These are phyloP conservation scores for Candida oleophila DNA, from an alignment of 805 yeast species.

Conservation along the genomic window DNA sequence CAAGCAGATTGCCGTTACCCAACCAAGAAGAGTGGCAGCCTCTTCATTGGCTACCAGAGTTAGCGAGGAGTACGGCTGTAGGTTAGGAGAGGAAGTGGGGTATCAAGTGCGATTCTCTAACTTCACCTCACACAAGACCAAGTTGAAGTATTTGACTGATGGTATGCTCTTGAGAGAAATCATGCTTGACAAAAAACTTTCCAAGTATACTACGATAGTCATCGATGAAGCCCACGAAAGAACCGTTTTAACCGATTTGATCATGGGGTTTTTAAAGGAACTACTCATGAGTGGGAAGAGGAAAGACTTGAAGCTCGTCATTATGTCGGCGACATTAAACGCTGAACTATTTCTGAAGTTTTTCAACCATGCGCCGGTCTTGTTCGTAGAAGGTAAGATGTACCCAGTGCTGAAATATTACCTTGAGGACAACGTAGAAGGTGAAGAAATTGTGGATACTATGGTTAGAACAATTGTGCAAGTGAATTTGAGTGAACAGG, in stretches of 20 bases:
- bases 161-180: constrained; percentile 95
- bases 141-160: constrained; percentile 85
- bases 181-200: constrained; percentile 67
- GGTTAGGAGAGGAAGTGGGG: constrained; percentile 81
- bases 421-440: constrained; percentile 49
- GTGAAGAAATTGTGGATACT: constrained; percentile 81
- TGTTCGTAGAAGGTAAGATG: constrained; percentile 87
- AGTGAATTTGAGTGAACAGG: constrained; percentile 72
- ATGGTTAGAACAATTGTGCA: constrained; percentile 73
- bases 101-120: constrained; percentile 92
- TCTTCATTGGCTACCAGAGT: constrained; percentile 91
- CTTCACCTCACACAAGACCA: constrained; percentile 55
- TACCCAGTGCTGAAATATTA: constrained; percentile 78
- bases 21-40: constrained; percentile 98
- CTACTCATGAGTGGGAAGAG: constrained; percentile 50
- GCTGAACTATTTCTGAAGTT: constrained; percentile 83
- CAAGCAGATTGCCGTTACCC: constrained; percentile 83
- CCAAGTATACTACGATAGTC: constrained; percentile 70
- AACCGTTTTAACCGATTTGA: constrained; percentile 84
- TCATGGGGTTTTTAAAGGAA: constrained; percentile 83
- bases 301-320: constrained; percentile 63
- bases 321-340: constrained; percentile 97
- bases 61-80: constrained; percentile 79
- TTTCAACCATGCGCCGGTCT: constrained; percentile 76
- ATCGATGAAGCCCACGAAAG: constrained; percentile 98